A percentile compares a stretch with the other conserved stretches of the same genome.
These are phyloP conservation scores for Daldinia decipiens DNA, from an alignment of 495 filamentous ascomycete species.

Conservation along the genomic window DNA sequence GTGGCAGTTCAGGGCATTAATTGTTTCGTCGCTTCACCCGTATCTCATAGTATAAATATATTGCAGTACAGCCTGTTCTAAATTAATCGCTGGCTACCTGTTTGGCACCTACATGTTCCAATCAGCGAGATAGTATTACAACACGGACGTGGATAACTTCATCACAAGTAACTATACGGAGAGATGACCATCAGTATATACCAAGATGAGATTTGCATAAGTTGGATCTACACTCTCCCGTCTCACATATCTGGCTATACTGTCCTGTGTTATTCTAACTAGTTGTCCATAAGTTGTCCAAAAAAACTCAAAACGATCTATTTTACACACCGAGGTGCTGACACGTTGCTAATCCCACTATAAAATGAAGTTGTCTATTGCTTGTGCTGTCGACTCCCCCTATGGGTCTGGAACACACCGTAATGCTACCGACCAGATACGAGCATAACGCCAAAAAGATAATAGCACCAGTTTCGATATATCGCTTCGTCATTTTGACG, in stretches of 20 bases:
- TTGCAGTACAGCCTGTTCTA: too few relatives aligned
- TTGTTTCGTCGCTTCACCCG: too few relatives aligned
- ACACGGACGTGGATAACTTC: neutral
- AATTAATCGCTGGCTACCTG: too few relatives aligned
- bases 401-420: neutral
- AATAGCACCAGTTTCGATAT: neutral
- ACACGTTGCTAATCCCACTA: neutral
- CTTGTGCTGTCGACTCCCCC: neutral
- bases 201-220: neutral
- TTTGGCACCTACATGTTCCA: too few relatives aligned
- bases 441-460: neutral
- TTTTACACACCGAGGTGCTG: neutral
- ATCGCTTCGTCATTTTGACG: neutral
- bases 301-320: neutral
- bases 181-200: neutral
- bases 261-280: neutral
- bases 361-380: neutral
- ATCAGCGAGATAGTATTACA: too few relatives aligned
- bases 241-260: neutral
- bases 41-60: too few relatives aligned
- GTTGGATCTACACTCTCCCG: neutral
- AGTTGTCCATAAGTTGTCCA: neutral
- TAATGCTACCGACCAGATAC: slow-evolving; percentile 1
- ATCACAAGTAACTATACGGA: neutral
- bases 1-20: neutral